Conservation (phyloP, 1,139 yeast genomes). For the Citeromyces hawaiiensis region DNA sequence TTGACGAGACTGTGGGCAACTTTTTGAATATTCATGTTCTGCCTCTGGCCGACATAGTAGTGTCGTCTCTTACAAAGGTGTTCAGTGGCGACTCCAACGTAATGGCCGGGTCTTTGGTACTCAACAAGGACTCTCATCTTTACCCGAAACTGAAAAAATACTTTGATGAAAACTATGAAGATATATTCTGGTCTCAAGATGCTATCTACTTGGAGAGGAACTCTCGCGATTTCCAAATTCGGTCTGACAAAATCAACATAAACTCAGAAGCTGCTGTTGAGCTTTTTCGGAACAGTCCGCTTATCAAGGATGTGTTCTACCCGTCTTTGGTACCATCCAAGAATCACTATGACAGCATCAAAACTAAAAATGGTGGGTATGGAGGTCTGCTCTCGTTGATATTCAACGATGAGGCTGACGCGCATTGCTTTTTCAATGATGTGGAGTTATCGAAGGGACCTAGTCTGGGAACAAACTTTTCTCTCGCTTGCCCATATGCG, state of each 20-base stretch:
- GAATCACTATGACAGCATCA: slow-evolving; percentile 57
- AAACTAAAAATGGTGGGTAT: slow-evolving; percentile 69
- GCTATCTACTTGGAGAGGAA: slow-evolving; percentile 86
- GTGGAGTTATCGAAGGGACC: slow-evolving; percentile 83
- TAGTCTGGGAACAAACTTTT: slow-evolving; percentile 85
- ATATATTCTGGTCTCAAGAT: slow-evolving; percentile 84
- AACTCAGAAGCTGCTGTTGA: slow-evolving; percentile 49
- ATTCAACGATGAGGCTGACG: slow-evolving; percentile 53
- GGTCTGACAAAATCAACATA: slow-evolving; percentile 55
- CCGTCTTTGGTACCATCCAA: slow-evolving; percentile 47
- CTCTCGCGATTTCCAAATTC: slow-evolving; percentile 70
- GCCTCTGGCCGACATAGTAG: slow-evolving; percentile 75
- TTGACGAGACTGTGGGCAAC: slow-evolving; percentile 93
- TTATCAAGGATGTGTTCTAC: slow-evolving; percentile 55
- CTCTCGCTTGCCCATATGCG: slow-evolving; percentile 85
- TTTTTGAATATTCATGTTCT: slow-evolving; percentile 73
- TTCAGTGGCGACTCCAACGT: slow-evolving; percentile 93
- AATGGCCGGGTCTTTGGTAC: slow-evolving; percentile 81
- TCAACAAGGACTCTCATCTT: slow-evolving; percentile 51
- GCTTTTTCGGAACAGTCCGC: slow-evolving; percentile 25
- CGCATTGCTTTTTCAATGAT: slow-evolving; percentile 62
- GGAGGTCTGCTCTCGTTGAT: slow-evolving; percentile 82
- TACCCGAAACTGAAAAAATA: slow-evolving; percentile 40
- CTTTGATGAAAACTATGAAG: slow-evolving; percentile 45
- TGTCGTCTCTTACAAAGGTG: slow-evolving; percentile 79